These are phyloP conservation scores for Colletotrichum sp. DNA, from an alignment of 2,329 filamentous ascomycete genomes.

Conservation along the genomic window DNA sequence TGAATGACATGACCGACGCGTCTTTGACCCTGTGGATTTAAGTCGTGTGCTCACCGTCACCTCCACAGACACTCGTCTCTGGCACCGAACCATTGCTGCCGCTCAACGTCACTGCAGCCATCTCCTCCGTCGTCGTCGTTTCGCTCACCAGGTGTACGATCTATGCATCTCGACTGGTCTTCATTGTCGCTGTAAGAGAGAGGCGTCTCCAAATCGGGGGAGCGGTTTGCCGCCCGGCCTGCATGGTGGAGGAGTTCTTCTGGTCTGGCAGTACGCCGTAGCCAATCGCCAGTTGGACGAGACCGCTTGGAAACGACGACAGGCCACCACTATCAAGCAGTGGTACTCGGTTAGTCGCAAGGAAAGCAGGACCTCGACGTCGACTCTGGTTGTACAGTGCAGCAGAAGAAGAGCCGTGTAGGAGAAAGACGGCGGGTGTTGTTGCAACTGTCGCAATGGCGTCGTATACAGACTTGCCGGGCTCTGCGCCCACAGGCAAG, in stretches of 20 bases:
- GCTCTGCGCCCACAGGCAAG: slow-evolving; percentile 38
- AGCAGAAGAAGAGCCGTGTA: not conserved
- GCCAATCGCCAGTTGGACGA: slow-evolving; percentile 8
- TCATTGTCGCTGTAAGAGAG: slow-evolving; percentile 11
- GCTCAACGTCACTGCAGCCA: not conserved
- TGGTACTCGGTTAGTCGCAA: not conserved
- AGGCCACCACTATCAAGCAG: not conserved
- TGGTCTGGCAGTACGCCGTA: slow-evolving; percentile 16
- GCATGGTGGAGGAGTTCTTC: slow-evolving; percentile 13
- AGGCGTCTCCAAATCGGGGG: slow-evolving; percentile 17
- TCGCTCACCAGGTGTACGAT: not conserved
- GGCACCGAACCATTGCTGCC: slow-evolving; percentile 8
- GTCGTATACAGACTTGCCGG: slow-evolving; percentile 36
- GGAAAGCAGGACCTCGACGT: not conserved
- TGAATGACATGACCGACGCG: slow-evolving; percentile 17
- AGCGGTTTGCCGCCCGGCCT: slow-evolving; percentile 14
- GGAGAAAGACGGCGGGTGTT: not conserved
- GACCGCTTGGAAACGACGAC: not conserved
- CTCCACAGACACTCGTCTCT: slow-evolving; percentile 3
- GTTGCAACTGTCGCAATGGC: slow-evolving; percentile 32
- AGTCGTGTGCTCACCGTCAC: slow-evolving; percentile 14
- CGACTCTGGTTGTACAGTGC: not conserved
- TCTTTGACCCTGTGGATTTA: slow-evolving; percentile 15
- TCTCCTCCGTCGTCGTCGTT: not conserved
- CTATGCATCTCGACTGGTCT: slow-evolving; percentile 8